phyloP scores from a whole-genome alignment of 805 yeast species.

The Wickerhamomyces pijperi region DNA sequence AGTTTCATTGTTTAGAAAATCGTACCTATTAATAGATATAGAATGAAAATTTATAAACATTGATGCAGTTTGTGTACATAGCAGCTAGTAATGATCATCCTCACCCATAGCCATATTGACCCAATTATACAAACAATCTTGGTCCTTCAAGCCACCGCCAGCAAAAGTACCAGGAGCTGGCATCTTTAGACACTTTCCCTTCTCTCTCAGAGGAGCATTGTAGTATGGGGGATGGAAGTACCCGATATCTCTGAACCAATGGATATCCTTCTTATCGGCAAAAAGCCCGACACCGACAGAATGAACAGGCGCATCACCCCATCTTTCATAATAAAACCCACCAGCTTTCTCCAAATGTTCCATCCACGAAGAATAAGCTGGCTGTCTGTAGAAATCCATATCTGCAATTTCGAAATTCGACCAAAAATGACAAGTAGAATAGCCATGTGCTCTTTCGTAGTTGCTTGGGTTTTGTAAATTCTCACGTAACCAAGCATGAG shows the following conservation, averaged over 20 bases:
- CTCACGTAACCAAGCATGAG: slow-evolving; percentile 54
- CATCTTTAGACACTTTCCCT: slow-evolving; percentile 28
- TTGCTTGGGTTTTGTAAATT: slow-evolving; percentile 39
- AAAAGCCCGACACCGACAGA: slow-evolving; percentile 64
- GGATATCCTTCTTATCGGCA: slow-evolving; percentile 56
- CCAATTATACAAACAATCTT: slow-evolving; percentile 73
- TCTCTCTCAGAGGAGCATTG: slow-evolving; percentile 58
- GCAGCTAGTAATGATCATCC: slow-evolving; percentile 12
- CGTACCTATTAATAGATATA: not conserved
- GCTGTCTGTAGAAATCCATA: slow-evolving; percentile 67
- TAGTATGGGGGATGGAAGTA: slow-evolving; percentile 65
- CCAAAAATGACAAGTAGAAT: slow-evolving; percentile 78
- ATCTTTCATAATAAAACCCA: slow-evolving; percentile 80
- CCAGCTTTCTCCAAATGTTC: slow-evolving; percentile 55
- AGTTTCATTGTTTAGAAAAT: no score
- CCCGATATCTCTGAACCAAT: slow-evolving; percentile 84
- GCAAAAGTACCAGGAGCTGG: slow-evolving; percentile 36
- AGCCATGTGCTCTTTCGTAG: slow-evolving; percentile 29
- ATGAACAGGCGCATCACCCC: slow-evolving; percentile 94
- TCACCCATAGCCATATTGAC: slow-evolving; percentile 33
- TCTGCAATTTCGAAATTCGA: slow-evolving; percentile 80
- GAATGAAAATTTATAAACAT: no score
- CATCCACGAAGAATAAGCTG: slow-evolving; percentile 57
- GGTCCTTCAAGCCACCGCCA: slow-evolving; percentile 41
- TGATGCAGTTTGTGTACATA: no score